A percentile compares a stretch with the other conserved stretches of the same genome.
These are phyloP conservation scores for Aureobasidium sp. DNA, from an alignment of 2,329 filamentous ascomycete species.

Conservation along the genomic window DNA sequence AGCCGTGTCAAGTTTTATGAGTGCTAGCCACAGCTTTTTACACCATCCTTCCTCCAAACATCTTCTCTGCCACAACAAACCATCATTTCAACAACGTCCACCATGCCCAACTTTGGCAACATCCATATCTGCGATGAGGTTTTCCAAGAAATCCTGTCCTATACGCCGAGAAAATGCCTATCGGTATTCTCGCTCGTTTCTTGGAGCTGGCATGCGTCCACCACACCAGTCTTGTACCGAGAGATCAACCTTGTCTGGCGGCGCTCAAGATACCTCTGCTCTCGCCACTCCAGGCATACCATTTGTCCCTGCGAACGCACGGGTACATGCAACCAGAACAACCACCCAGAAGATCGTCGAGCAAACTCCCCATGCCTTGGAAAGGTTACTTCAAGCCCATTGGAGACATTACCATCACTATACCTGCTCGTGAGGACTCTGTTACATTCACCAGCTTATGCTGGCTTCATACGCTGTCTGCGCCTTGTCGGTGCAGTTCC, in stretches of 20 bases:
- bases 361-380: neutral
- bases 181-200: neutral
- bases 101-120: neutral
- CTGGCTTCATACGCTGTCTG: neutral
- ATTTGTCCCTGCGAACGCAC: neutral
- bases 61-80: neutral
- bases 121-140: neutral
- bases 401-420: neutral
- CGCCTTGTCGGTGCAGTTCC: neutral
- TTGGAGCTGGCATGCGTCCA: neutral
- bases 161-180: neutral
- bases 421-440: neutral
- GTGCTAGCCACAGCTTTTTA: neutral
- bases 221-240: neutral
- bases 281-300: neutral
- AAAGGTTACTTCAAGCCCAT: neutral
- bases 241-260: neutral
- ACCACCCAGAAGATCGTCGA: neutral
- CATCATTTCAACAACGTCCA: neutral
- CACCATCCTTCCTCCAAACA: neutral
- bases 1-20: neutral
- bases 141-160: neutral
- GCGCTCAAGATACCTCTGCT: neutral
- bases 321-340: neutral
- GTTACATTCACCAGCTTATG: neutral